phyloP scores from a whole-genome alignment of 495 filamentous ascomycete genomes.

The Acidiella bohemica region DNA sequence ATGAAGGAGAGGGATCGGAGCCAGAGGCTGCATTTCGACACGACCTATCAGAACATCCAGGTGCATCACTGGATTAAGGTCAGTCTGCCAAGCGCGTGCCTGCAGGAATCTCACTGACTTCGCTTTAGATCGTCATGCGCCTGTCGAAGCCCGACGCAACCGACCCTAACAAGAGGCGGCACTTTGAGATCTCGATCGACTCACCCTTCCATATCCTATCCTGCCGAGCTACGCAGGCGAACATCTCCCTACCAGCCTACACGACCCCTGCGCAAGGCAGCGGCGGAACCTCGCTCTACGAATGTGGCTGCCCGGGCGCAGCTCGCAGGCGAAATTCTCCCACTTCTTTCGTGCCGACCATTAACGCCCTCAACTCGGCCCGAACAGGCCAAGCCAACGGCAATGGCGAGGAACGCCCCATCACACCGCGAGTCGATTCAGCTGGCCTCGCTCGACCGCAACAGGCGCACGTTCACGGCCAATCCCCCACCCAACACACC shows the following conservation, averaged over 20 bases:
- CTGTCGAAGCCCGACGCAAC: slow-evolving; percentile 74
- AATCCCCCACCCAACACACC: neutral
- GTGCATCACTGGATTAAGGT: slow-evolving; percentile 99
- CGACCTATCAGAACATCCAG: slow-evolving; percentile 89
- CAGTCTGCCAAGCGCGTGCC: slow-evolving; percentile 20
- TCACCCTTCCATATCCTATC: slow-evolving; percentile 93
- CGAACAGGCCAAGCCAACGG: slow-evolving; percentile 9
- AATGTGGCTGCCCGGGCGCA: slow-evolving; percentile 71
- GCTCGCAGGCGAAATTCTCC: slow-evolving; percentile 32
- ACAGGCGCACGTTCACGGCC: slow-evolving; percentile 26
- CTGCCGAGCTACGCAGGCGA: slow-evolving; percentile 83
- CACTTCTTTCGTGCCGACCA: slow-evolving; percentile 31
- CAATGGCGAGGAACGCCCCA: slow-evolving; percentile 2
- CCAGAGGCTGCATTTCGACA: slow-evolving; percentile 75
- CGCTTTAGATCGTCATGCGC: slow-evolving; percentile 77
- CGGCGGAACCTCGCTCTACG: slow-evolving; percentile 37
- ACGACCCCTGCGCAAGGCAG: slow-evolving; percentile 43
- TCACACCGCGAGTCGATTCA: slow-evolving; percentile 24
- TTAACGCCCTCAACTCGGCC: slow-evolving; percentile 24
- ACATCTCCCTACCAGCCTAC: slow-evolving; percentile 80
- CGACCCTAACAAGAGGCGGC: slow-evolving; percentile 70
- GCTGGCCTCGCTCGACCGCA: slow-evolving; percentile 26
- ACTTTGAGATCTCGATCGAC: slow-evolving; percentile 98
- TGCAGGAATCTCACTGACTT: slow-evolving; percentile 18
- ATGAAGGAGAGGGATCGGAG: slow-evolving; percentile 66